phyloP scores from a whole-genome alignment of 495 filamentous ascomycete species.

The Talaromyces wortmannii region DNA sequence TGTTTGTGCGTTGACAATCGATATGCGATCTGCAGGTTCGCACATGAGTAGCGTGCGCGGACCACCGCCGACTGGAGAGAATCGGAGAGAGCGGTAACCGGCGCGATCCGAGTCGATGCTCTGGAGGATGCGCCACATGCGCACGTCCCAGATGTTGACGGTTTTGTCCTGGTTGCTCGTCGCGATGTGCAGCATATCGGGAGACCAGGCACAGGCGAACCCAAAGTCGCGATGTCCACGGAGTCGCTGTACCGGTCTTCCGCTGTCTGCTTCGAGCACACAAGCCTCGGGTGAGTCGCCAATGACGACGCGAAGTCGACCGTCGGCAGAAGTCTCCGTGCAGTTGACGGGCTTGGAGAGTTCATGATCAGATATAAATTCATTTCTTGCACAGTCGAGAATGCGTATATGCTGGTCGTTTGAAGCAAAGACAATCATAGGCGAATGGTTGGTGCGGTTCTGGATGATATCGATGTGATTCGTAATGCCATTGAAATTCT shows the following conservation, averaged over 20 bases:
- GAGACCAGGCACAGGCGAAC: conserved; percentile 88
- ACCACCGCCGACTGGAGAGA: conserved; percentile 73
- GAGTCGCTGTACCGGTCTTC: conserved; percentile 48
- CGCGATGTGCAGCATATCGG: conserved; percentile 80
- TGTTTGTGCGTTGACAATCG: conserved; percentile 66
- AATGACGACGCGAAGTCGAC: conserved; percentile 73
- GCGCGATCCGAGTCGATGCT: conserved; percentile 69
- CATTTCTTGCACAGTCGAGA: conserved; percentile 65
- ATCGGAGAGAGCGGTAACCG: conserved; percentile 69
- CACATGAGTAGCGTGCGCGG: conserved; percentile 67
- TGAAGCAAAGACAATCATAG: conserved; percentile 70
- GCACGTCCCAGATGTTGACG: conserved; percentile 80
- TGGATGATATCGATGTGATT: conserved; percentile 75
- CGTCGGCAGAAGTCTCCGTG: conserved; percentile 71
- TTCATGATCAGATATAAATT: conserved; percentile 50
- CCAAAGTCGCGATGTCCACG: conserved; percentile 72
- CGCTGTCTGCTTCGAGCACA: conserved; percentile 59
- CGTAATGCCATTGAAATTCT: conserved; percentile 67
- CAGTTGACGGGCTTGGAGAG: conserved; percentile 76
- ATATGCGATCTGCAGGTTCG: conserved; percentile 80
- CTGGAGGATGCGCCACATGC: conserved; percentile 59
- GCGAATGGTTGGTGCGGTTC: conserved; percentile 51
- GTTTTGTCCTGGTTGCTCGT: conserved; percentile 87
- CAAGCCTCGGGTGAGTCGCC: conserved; percentile 53
- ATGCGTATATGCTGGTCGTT: conserved; percentile 75